Base-by-base conservation (phyloP, 352 stramenopile genomes). In the Globisporangium sylvaticum region DNA sequence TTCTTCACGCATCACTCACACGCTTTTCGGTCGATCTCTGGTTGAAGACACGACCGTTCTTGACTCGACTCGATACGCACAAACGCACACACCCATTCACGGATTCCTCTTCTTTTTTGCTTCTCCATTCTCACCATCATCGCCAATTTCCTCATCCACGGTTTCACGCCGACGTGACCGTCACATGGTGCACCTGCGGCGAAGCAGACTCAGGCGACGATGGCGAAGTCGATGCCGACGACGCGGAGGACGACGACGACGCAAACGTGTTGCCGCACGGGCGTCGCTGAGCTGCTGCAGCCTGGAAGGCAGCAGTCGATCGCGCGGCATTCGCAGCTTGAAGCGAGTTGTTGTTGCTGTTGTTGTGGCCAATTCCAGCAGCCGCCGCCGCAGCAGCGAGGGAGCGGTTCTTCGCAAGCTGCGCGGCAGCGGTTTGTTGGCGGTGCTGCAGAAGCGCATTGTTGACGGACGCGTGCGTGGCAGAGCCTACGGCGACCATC, bases 141-240 rank as follows among this genome's bases (percentile, higher is more conserved):
- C 34, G 14, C 25, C 27, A 22, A 50, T 46, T 22, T 5, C 22
- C 37, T n/a, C 34, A 37, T 31, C 15, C 5, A 27, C 5, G 14
- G 62, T 39, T 54, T 78, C 79, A 92, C 37, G 80, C 84, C 24
- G 84, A 92, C 18, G 80, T 87, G 58, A 90, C 84, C 1, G 84
- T 89, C 48, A 90, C 73, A 60, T 90, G 84, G 58, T 90, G 84
- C 70, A 92, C 66, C 15, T 77, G 74, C 46, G 76, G 78, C 8
- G 81, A 81, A 34, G 78, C 46, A 29, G 76, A 70, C 46, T 89
- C 78, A 1, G 81, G 67, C 0, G 83, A 85, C 44, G 80, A 84
- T 32, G 79, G 68, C 14, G 74, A 75, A 5, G 78, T 77, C 42
- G 73, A 64, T 39, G 71, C 78, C n/a, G 57, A 81, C 5, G 80